Evolutionary conservation across 192 early-diverging fungal species (phyloP).

Genomic region (Entomortierella parvispora): DNA sequence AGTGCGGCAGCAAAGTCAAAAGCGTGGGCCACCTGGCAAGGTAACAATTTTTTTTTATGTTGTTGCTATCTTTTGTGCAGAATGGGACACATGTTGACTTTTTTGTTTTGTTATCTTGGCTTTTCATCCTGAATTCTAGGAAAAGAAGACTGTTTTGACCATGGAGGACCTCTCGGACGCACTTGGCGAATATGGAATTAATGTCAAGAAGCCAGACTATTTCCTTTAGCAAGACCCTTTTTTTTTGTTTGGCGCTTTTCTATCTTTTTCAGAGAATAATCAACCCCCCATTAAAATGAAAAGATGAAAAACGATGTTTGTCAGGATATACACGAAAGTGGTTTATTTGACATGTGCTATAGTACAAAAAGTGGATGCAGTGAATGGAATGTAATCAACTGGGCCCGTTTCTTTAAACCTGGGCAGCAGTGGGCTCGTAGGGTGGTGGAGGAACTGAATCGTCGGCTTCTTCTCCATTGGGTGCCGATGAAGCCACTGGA

Average conservation of each 20-base stretch:
- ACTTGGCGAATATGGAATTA: slow-evolving; percentile 92
- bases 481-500: background rate
- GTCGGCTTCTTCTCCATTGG: slow-evolving; percentile 1
- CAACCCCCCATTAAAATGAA: too few relatives aligned
- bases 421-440: slow-evolving; percentile 15
- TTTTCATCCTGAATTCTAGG: too few relatives aligned
- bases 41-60: slow-evolving; percentile 11
- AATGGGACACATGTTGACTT: too few relatives aligned
- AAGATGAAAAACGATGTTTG: too few relatives aligned
- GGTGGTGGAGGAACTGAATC: slow-evolving; percentile 20
- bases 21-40: slow-evolving; percentile 48
- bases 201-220: slow-evolving; percentile 96
- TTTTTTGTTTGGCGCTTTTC: background rate
- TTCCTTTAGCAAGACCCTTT: slow-evolving; percentile 38
- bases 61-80: too few relatives aligned
- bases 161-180: slow-evolving; percentile 95
- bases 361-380: too few relatives aligned
- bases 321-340: too few relatives aligned
- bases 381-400: too few relatives aligned
- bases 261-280: too few relatives aligned
- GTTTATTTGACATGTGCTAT: too few relatives aligned
- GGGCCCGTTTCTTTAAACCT: too few relatives aligned
- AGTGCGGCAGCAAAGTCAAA: slow-evolving; percentile 75
- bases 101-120: too few relatives aligned
- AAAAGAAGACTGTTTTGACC: slow-evolving; percentile 87